phyloP scores from a whole-genome alignment of 1,139 yeast genomes.

The Blastobotrys malaysiensis region DNA sequence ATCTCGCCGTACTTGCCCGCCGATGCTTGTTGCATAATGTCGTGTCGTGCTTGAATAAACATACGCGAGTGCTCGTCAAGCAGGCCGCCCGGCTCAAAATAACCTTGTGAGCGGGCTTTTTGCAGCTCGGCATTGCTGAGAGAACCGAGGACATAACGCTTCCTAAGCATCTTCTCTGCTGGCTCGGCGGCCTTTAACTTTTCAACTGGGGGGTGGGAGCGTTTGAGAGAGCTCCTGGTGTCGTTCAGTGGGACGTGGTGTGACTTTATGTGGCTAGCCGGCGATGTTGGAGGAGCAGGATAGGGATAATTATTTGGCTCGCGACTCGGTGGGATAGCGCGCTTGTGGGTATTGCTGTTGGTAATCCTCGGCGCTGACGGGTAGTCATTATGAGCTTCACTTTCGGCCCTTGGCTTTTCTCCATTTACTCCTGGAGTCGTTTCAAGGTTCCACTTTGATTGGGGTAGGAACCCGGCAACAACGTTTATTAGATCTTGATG shows the following conservation, averaged over 20 bases:
- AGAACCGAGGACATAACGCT: not conserved
- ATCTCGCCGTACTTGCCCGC: not conserved
- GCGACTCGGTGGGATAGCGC: no score
- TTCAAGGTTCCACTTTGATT: not conserved
- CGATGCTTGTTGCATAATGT: not conserved
- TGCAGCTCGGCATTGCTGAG: not conserved
- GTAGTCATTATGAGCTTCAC: no score
- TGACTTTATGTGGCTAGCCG: no score
- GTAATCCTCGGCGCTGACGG: no score
- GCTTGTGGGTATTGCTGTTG: no score
- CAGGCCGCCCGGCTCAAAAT: not conserved
- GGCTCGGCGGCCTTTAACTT: not conserved
- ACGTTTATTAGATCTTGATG: not conserved
- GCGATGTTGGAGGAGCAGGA: no score
- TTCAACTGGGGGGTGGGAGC: not conserved
- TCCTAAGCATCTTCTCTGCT: not conserved
- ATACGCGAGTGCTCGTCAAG: not conserved
- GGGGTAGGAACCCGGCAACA: not conserved
- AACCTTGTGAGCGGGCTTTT: not conserved
- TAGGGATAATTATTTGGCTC: no score
- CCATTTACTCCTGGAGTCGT: no score
- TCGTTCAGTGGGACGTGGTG: no score
- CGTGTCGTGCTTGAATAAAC: not conserved
- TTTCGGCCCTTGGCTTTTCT: no score
- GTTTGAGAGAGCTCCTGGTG: no score